A percentile compares a stretch with the other conserved stretches of the same genome.
These are phyloP conservation scores for Lophiostoma macrostomum DNA, from an alignment of 495 filamentous ascomycete species.

Conservation along the genomic window DNA sequence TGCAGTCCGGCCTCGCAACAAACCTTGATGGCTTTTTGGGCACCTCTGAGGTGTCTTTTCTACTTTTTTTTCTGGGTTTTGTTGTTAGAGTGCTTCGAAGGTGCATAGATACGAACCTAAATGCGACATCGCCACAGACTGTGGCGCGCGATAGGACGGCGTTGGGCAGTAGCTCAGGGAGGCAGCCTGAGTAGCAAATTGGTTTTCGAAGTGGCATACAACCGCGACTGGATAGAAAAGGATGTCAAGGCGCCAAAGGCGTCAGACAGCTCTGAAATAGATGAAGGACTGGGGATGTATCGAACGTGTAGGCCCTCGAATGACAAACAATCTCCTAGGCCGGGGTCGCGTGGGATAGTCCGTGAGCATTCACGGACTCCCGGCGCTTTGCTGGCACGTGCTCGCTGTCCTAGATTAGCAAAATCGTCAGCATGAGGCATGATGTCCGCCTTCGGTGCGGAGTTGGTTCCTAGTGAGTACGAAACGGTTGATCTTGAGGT, in stretches of 20 bases:
- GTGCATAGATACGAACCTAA: conserved; percentile 11
- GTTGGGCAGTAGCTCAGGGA: background rate
- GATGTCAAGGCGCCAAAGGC: background rate
- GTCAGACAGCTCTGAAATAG: background rate
- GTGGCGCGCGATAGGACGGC: background rate
- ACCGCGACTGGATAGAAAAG: background rate
- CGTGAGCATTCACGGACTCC: conserved; percentile 9
- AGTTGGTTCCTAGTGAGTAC: background rate
- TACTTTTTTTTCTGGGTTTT: conserved; percentile 9
- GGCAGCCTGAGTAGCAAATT: background rate
- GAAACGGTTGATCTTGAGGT: background rate
- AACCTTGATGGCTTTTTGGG: no score
- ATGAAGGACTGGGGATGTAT: background rate
- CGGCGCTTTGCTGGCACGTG: conserved; percentile 10
- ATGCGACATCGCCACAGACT: background rate
- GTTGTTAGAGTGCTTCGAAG: conserved; percentile 5
- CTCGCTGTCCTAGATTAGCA: conserved; percentile 12
- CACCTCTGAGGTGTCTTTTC: conserved; percentile 1
- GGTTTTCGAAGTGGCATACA: background rate
- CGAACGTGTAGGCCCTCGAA: conserved; percentile 8
- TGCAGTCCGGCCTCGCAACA: no score
- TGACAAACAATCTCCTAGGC: background rate
- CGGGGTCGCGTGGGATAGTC: conserved; percentile 9
- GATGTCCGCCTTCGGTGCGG: background rate
- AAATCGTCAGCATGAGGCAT: conserved; percentile 3